These are phyloP conservation scores for Trichoderma simmonsii DNA, from an alignment of 2,329 filamentous ascomycete species.

Conservation along the genomic window DNA sequence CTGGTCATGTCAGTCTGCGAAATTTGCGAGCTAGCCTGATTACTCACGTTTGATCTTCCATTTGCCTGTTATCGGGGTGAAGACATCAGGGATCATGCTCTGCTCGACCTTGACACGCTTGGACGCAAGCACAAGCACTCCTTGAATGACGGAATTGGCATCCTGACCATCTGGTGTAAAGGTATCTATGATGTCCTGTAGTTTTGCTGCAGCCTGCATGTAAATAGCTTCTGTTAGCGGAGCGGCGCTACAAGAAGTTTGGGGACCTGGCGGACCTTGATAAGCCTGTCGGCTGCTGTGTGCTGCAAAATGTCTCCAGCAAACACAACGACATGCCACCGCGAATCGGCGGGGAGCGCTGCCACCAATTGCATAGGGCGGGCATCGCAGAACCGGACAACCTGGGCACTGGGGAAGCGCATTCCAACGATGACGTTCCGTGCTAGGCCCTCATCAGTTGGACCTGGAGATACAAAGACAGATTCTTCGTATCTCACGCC, in stretches of 20 bases:
- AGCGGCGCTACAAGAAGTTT: neutral
- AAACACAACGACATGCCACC: neutral
- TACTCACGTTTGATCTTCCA: constrained; percentile 3
- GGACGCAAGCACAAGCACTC: neutral
- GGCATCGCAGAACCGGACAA: neutral
- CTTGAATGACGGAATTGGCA: neutral
- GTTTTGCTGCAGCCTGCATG: neutral
- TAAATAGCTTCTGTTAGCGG: neutral
- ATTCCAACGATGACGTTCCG: neutral
- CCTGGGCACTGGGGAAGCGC: neutral
- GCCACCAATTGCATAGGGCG: neutral
- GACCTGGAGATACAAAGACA: neutral
- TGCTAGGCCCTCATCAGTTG: neutral
- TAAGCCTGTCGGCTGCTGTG: neutral
- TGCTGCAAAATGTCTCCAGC: neutral
- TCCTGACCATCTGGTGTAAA: neutral
- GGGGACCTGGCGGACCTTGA: neutral
- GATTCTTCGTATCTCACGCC: constrained; percentile 2
- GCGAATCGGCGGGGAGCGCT: neutral
- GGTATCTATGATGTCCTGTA: neutral
- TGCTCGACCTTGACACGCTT: neutral
- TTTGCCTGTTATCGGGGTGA: neutral
- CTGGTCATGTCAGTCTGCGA: neutral
- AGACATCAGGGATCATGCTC: neutral
- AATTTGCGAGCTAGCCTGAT: neutral